phyloP scores from a whole-genome alignment of 2,329 filamentous ascomycete genomes.

The Shiraia sp. region DNA sequence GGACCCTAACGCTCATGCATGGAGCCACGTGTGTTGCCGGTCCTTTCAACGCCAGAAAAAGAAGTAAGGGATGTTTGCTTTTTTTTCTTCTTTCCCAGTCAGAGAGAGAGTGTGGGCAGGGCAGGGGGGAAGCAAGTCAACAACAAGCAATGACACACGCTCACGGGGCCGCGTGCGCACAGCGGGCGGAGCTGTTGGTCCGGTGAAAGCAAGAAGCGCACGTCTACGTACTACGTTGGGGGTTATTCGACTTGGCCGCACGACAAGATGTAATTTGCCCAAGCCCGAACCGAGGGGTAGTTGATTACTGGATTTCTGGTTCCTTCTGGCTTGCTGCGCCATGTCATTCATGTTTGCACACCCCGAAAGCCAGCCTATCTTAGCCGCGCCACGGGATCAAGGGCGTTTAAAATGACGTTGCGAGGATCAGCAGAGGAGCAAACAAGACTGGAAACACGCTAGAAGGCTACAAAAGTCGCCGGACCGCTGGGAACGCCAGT shows the following conservation, averaged over 20 bases:
- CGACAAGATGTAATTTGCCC: no score
- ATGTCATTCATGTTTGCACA: constrained; percentile 1
- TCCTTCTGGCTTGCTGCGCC: not conserved
- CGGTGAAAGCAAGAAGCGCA: constrained; percentile 1
- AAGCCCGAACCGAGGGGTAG: no score
- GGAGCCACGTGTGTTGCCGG: constrained; percentile 32
- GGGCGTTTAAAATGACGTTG: no score
- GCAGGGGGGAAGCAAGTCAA: not conserved
- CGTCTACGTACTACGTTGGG: no score
- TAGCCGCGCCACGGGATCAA: no score
- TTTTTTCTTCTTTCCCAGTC: not conserved
- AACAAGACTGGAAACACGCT: constrained; percentile 9
- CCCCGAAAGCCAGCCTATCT: no score
- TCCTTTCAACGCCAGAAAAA: constrained; percentile 8
- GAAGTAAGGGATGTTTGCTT: not conserved
- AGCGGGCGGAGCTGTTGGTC: constrained; percentile 4
- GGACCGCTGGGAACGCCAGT: not conserved
- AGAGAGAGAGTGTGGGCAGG: not conserved
- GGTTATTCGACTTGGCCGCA: no score
- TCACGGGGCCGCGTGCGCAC: not conserved
- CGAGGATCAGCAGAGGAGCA: not conserved
- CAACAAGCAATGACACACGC: no score
- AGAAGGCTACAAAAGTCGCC: constrained; percentile 11
- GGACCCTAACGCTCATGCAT: constrained; percentile 31
- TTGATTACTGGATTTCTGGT: constrained; percentile 1